Evolutionary conservation across 768 basidiomycete species (phyloP).

Genomic region (Russula olivacea): DNA sequence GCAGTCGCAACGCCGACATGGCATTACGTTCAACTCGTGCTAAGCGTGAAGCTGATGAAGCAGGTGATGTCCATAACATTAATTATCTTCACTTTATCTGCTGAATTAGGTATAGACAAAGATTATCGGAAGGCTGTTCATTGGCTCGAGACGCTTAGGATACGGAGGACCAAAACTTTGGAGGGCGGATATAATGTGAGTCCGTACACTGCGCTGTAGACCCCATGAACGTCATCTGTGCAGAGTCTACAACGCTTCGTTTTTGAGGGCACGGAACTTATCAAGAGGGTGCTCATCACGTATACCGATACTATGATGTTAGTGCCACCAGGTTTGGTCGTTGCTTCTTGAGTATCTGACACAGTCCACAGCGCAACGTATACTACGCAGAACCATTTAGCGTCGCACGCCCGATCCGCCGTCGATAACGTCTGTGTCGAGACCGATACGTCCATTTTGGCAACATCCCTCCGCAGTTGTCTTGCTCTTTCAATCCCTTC

Average conservation of each 20-base stretch:
- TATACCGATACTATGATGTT: slow-evolving; percentile 81
- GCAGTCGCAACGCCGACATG: slow-evolving; percentile 51
- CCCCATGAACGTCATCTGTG: slow-evolving; percentile 1
- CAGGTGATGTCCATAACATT: slow-evolving; percentile 45
- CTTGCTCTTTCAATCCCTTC: slow-evolving; percentile 62
- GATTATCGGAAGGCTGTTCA: slow-evolving; percentile 88
- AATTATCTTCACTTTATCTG: neutral
- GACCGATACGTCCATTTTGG: slow-evolving; percentile 57
- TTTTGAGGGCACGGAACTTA: slow-evolving; percentile 56
- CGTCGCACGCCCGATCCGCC: slow-evolving; percentile 53
- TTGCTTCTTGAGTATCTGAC: slow-evolving; percentile 3
- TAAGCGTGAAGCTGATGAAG: slow-evolving; percentile 88
- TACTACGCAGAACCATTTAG: slow-evolving; percentile 68
- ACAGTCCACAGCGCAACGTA: slow-evolving; percentile 60
- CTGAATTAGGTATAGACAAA: slow-evolving; percentile 49
- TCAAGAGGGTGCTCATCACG: slow-evolving; percentile 59
- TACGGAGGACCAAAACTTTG: slow-evolving; percentile 75
- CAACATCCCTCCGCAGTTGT: slow-evolving; percentile 52
- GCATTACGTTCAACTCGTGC: slow-evolving; percentile 73
- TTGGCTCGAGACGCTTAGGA: slow-evolving; percentile 85
- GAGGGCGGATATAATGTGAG: slow-evolving; percentile 75
- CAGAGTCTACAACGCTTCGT: slow-evolving; percentile 81
- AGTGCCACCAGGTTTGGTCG: slow-evolving; percentile 26
- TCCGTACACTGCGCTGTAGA: neutral
- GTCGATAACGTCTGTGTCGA: slow-evolving; percentile 66